Evolutionary conservation across 2,329 filamentous ascomycete species (phyloP).

Genomic region (Arachnomyces sp.): DNA sequence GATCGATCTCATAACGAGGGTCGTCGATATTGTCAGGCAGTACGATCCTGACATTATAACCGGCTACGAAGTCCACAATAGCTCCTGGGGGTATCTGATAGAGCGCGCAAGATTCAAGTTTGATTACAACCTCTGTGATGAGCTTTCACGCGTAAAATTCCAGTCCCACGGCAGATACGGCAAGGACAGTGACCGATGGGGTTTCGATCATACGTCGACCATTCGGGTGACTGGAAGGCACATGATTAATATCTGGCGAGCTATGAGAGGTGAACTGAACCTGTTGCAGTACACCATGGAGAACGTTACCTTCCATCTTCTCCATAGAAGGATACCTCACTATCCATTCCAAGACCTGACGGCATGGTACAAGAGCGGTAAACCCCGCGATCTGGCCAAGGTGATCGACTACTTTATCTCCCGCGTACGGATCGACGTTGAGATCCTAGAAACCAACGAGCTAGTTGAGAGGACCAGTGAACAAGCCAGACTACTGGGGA

Average conservation of each 20-base stretch:
- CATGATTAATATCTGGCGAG: conserved; percentile 94
- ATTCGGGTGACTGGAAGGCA: conserved; percentile 89
- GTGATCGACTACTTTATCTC: conserved; percentile 69
- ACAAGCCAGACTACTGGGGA: conserved; percentile 82
- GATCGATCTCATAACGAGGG: conserved; percentile 72
- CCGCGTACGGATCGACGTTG: conserved; percentile 72
- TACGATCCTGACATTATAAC: conserved; percentile 89
- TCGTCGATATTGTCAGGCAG: conserved; percentile 75
- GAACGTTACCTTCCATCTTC: conserved; percentile 83
- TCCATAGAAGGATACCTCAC: conserved; percentile 81
- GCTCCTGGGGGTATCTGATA: conserved; percentile 92
- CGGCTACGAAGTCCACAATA: conserved; percentile 87
- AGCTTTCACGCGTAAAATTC: conserved; percentile 79
- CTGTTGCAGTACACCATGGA: conserved; percentile 93
- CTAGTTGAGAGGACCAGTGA: conserved; percentile 83
- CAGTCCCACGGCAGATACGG: conserved; percentile 76
- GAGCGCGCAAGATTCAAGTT: conserved; percentile 80
- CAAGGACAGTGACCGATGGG: conserved; percentile 83
- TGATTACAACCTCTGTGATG: conserved; percentile 82
- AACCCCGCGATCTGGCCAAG: conserved; percentile 61
- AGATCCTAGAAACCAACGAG: conserved; percentile 85
- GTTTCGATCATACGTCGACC: conserved; percentile 86
- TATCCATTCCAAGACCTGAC: conserved; percentile 75
- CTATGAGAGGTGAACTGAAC: conserved; percentile 88
- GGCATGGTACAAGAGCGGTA: conserved; percentile 66